phyloP scores from a whole-genome alignment of 73 alveolate genomes.

The Paramecium biaurelia region DNA sequence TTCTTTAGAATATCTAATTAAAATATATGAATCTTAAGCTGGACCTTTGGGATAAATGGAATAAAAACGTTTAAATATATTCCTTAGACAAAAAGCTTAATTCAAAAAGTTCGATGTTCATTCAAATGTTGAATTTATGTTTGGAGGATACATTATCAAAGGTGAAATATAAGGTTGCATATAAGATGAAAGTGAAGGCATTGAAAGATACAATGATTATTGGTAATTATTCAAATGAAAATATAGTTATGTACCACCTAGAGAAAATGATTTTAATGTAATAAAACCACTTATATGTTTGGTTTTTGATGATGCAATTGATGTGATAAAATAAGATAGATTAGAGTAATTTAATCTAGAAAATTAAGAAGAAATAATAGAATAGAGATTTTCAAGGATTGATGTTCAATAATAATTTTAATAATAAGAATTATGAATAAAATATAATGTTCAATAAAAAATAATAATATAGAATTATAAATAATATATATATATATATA shows the following conservation, averaged over 20 bases:
- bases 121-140: neutral
- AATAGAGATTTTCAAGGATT: neutral
- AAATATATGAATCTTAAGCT: conserved; percentile 14
- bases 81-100: neutral
- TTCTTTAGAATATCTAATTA: neutral
- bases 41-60: neutral
- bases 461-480: neutral
- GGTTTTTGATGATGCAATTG: neutral
- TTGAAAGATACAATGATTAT: neutral
- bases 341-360: conserved; percentile 11
- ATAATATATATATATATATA: neutral
- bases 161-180: neutral
- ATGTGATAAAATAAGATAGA: neutral
- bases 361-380: neutral
- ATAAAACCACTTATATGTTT: neutral
- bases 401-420: neutral
- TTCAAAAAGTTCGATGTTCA: neutral
- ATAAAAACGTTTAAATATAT: neutral
- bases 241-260: conserved; percentile 38
- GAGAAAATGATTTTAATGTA: neutral
- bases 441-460: no score
- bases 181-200: neutral
- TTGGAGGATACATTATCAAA: neutral
- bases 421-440: neutral
- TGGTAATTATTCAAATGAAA: neutral